Percentiles rank a stretch among this genome's conserved stretches.
Evolutionary conservation across 108 stramenopile species (phyloP).

Genomic region (Skeletonema costatum): DNA sequence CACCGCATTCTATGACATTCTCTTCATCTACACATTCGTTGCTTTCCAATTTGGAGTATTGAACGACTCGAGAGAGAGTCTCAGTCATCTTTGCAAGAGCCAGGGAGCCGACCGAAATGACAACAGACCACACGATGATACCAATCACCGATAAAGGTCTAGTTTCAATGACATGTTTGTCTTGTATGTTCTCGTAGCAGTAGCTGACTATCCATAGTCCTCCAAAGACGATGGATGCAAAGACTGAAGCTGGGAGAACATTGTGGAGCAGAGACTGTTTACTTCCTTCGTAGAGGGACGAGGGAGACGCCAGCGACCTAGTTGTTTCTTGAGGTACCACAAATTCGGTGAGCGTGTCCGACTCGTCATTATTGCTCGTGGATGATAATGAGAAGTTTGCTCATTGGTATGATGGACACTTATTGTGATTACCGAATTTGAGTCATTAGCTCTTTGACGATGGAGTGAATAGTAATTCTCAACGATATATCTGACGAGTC

Average conservation of each 20-base stretch:
- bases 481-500: conserved; percentile 24
- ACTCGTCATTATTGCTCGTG: not conserved
- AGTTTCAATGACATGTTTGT: conserved; percentile 23
- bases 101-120: conserved; percentile 2
- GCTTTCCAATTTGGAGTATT: conserved; percentile 1
- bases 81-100: conserved; percentile 5
- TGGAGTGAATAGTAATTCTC: conserved; percentile 11
- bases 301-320: conserved; percentile 2
- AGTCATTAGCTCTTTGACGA: not conserved
- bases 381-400: not conserved
- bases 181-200: conserved; percentile 43
- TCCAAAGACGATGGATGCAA: conserved; percentile 23
- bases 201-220: conserved; percentile 27
- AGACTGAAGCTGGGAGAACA: not conserved
- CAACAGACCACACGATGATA: conserved; percentile 8
- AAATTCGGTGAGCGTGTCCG: not conserved
- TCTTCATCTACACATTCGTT: not conserved
- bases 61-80: not conserved
- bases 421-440: not conserved
- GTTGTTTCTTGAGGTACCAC: not conserved
- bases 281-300: conserved; percentile 16
- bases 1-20: conserved; percentile 11
- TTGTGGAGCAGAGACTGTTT: conserved; percentile 4
- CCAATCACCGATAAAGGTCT: conserved; percentile 13
- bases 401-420: conserved; percentile 24